Evolutionary conservation across 73 alveolate genomes (phyloP), one percentile per base, ranked within the genome.

Genomic region (Urostyla sp.): DNA sequence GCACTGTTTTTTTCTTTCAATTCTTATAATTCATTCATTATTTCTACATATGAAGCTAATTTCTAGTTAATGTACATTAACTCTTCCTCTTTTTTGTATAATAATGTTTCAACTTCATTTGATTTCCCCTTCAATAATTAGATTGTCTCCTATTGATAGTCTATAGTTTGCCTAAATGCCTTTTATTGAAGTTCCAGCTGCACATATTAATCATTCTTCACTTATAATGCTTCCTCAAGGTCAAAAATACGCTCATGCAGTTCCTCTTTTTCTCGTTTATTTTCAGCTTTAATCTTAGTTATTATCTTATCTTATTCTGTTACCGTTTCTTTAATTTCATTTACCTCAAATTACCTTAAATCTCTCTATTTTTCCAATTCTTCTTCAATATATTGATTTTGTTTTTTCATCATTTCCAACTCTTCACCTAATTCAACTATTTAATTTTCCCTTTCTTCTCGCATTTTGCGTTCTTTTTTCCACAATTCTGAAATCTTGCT

Each of bases 401-500:
- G 30, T 43, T 63, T 63, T 40, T 63, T 63, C 26, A 63, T 16
- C 60, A 63, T 5, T 43, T 38, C 61, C 30, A 43, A 57, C 26
- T 63, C 37, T 26, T 63, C 79, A 16, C 79, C 60, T 1, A 63
- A 40, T 8, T 63, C 61, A 13, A 63, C 31, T 15, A 63, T 36
- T 40, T 63, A 40, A 63, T 63, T 63, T 63, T 63, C 79, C 35
- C 58, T 63, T 13, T 63, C 16, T 21, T 63, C 79, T 23, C 79
- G 37, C 13, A 63, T 16, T 21, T 63, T 36, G 11, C 35, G 27
- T 40, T 63, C 79, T 24, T 63, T 63, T 63, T 63, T 63, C 28
- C 44, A 63, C 24, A 63, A 32, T 23, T 63, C 79, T 20, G 15
- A 40, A n/a, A 15, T 1, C 26, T 40, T 63, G 20, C n/a, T 63